Evolutionary conservation across 2,329 filamentous ascomycete genomes (phyloP).

Genomic region (Alternaria sp.): DNA sequence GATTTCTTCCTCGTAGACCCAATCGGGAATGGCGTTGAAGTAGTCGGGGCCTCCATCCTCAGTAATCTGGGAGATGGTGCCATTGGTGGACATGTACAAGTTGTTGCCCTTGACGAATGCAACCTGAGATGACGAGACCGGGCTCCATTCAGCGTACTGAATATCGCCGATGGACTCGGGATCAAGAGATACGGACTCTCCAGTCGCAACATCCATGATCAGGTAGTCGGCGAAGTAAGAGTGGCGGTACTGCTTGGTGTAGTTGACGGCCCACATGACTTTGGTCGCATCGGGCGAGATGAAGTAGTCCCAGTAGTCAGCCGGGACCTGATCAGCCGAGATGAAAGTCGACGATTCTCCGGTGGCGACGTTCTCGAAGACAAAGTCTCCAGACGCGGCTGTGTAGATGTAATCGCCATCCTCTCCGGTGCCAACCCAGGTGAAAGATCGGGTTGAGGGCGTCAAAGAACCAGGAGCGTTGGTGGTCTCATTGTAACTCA

Average conservation of each 20-base stretch:
- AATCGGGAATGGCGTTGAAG: conserved; percentile 69
- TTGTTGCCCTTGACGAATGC: conserved; percentile 73
- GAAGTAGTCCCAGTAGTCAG: conserved; percentile 63
- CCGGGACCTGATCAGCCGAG: conserved; percentile 62
- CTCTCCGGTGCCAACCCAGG: conserved; percentile 64
- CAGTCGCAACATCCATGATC: conserved; percentile 66
- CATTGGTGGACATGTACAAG: conserved; percentile 64
- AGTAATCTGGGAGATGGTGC: conserved; percentile 64
- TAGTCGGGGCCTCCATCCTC: conserved; percentile 64
- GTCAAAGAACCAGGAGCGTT: conserved; percentile 47
- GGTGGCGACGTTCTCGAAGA: conserved; percentile 68
- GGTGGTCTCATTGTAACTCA: conserved; percentile 67
- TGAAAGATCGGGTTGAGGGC: conserved; percentile 56
- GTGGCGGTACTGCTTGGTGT: conserved; percentile 72
- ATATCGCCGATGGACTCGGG: conserved; percentile 68
- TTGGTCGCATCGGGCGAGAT: conserved; percentile 66
- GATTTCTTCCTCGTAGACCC: conserved; percentile 68
- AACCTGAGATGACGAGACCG: conserved; percentile 61
- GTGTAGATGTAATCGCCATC: conserved; percentile 68
- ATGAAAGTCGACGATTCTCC: conserved; percentile 64
- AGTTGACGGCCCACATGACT: conserved; percentile 68
- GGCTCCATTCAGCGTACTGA: conserved; percentile 69
- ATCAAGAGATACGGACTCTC: conserved; percentile 62
- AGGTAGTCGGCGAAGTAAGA: conserved; percentile 73
- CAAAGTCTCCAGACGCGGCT: conserved; percentile 58